phyloP scores from a whole-genome alignment of 805 yeast species.

The Candida krabiensis region DNA sequence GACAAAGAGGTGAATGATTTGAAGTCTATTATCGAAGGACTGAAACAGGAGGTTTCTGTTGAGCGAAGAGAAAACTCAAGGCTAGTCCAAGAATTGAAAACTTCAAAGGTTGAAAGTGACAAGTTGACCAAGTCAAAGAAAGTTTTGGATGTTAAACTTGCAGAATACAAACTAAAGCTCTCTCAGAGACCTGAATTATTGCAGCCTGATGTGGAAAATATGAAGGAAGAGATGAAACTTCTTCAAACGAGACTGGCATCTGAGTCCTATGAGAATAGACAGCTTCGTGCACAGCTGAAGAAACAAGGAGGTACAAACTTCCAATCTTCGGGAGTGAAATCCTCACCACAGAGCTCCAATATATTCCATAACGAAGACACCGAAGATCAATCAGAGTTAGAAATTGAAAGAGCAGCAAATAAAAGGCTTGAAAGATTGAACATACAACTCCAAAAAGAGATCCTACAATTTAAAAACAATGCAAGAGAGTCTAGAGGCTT shows the following conservation, averaged over 20 bases:
- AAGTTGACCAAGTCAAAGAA: conserved; percentile 31
- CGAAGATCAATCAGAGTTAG: conserved; percentile 16
- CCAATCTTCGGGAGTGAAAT: background rate
- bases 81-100: conserved; percentile 26
- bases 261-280: conserved; percentile 60
- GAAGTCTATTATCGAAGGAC: conserved; percentile 29
- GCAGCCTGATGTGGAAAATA: conserved; percentile 16
- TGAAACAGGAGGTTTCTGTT: conserved; percentile 29
- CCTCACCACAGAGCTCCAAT: conserved; percentile 1
- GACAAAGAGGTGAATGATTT: conserved; percentile 40
- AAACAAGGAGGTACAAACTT: conserved; percentile 27
- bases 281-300: conserved; percentile 41
- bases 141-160: conserved; percentile 30
- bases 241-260: conserved; percentile 65
- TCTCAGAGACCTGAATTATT: conserved; percentile 25
- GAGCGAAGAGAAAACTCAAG: conserved; percentile 27
- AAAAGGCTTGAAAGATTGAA: conserved; percentile 33
- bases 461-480: conserved; percentile 31
- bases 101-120: conserved; percentile 36
- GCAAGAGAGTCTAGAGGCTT: conserved; percentile 36
- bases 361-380: conserved; percentile 2
- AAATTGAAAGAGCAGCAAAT: conserved; percentile 30
- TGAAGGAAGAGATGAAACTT: conserved; percentile 57
- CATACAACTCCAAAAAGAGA: conserved; percentile 35
- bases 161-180: conserved; percentile 32